phyloP scores from a whole-genome alignment of 768 basidiomycete species.

The Chlorophyllum brunneum region DNA sequence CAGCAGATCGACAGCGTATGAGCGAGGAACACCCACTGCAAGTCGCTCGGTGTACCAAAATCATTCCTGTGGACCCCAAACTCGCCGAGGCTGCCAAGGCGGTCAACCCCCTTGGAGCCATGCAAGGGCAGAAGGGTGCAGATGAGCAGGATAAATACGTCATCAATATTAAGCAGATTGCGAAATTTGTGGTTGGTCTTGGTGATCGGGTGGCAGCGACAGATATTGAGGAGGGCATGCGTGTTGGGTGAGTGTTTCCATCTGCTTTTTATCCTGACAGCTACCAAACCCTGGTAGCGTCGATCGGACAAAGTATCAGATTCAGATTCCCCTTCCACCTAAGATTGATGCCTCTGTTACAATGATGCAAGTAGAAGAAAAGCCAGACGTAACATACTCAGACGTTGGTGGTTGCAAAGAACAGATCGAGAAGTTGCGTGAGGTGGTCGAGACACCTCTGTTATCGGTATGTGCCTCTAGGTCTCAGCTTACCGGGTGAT shows the following conservation, averaged over 20 bases:
- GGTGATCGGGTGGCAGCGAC: conserved; percentile 96
- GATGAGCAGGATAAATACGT: conserved; percentile 99
- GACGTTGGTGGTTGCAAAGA: conserved; percentile 99
- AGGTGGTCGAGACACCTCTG: conserved; percentile 96
- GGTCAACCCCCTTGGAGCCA: conserved; percentile 72
- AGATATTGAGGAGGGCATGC: conserved; percentile 99
- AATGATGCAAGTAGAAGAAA: conserved; percentile 99
- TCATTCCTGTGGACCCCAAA: conserved; percentile 78
- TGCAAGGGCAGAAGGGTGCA: conserved; percentile 90
- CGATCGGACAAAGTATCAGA: conserved; percentile 95
- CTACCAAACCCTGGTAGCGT: conserved; percentile 49
- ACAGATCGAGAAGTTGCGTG: conserved; percentile 97
- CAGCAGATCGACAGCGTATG: conserved; percentile 90
- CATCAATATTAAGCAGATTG: conserved; percentile 99
- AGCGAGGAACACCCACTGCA: conserved; percentile 90
- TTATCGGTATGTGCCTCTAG: conserved; percentile 63
- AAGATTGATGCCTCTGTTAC: conserved; percentile 99
- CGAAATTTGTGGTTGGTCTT: conserved; percentile 97
- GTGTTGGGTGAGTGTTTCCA: conserved; percentile 79
- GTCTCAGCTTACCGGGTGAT: neutral
- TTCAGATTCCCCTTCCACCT: conserved; percentile 96
- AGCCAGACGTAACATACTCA: conserved; percentile 96
- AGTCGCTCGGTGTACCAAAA: conserved; percentile 98
- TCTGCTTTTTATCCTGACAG: neutral
- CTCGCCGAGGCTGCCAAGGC: conserved; percentile 75